Evolutionary conservation across 768 basidiomycete genomes (phyloP).

Genomic region (Pleurotus sapidus): DNA sequence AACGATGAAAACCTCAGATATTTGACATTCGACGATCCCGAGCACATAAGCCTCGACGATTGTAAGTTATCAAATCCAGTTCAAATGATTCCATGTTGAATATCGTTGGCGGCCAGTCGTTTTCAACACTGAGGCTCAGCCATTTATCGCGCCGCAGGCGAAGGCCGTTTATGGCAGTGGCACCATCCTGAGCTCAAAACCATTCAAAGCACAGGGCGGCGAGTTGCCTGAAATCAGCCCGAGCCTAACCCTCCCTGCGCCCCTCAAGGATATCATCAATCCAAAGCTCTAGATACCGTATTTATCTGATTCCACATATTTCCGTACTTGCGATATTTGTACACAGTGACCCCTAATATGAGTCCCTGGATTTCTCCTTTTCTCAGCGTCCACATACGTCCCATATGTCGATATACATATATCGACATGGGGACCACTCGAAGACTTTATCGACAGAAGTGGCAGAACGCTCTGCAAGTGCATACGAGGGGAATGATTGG

Average conservation of each 20-base stretch:
- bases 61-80: constrained; percentile 38
- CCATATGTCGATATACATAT: too few species aligned
- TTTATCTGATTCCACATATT: too few species aligned
- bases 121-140: constrained; percentile 75
- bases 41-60: constrained; percentile 59
- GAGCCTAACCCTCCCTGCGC: constrained; percentile 14
- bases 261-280: constrained; percentile 9
- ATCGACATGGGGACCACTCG: too few species aligned
- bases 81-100: not conserved
- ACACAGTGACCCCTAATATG: too few species aligned
- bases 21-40: constrained; percentile 72
- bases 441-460: constrained; percentile 1
- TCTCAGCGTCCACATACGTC: too few species aligned
- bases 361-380: too few species aligned
- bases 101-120: constrained; percentile 34
- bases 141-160: constrained; percentile 55
- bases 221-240: constrained; percentile 28
- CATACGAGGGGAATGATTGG: not conserved
- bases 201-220: constrained; percentile 17
- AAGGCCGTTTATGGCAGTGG: constrained; percentile 29
- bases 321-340: too few species aligned
- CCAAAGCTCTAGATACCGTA: not conserved
- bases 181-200: constrained; percentile 14
- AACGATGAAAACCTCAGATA: constrained; percentile 36
- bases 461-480: not conserved